A percentile compares a stretch with the other conserved stretches of the same genome.
These are phyloP conservation scores for Pythium oligandrum DNA, from an alignment of 352 stramenopile species.

Conservation along the genomic window DNA sequence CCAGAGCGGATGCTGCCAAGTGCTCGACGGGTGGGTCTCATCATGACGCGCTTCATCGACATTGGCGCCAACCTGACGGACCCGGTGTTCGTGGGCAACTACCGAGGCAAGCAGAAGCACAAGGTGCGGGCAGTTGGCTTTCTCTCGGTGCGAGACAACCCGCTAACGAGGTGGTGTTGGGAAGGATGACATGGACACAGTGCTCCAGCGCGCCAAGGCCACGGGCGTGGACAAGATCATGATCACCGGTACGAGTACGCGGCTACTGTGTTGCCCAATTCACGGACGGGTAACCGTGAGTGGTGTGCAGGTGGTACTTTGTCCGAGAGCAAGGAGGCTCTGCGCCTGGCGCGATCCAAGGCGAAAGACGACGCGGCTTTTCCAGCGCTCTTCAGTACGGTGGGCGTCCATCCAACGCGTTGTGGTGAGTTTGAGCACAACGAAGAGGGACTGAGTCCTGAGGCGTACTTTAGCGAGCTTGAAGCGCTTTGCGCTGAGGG, in stretches of 20 bases:
- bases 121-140: conserved; percentile 21
- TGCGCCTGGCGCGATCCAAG: conserved; percentile 20
- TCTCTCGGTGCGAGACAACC: no score
- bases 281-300: neutral
- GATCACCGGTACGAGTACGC: conserved; percentile 58
- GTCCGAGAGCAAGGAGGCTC: conserved; percentile 24
- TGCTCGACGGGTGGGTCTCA: conserved; percentile 1
- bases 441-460: conserved; percentile 36
- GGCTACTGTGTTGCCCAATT: no score
- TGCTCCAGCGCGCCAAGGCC: conserved; percentile 83
- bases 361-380: conserved; percentile 1
- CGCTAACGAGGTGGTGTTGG: no score
- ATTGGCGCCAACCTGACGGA: conserved; percentile 91
- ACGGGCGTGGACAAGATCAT: conserved; percentile 91
- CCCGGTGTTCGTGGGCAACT: conserved; percentile 77
- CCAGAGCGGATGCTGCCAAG: conserved; percentile 1
- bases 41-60: conserved; percentile 52
- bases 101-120: conserved; percentile 80
- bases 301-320: conserved; percentile 18
- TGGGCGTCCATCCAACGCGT: conserved; percentile 83
- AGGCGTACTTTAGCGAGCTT: conserved; percentile 62
- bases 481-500: conserved; percentile 54
- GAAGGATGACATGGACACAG: conserved; percentile 81
- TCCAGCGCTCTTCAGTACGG: conserved; percentile 45
- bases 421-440: conserved; percentile 83